Percentiles rank a stretch among this genome's conserved stretches.
phyloP scores from a whole-genome alignment of 2,329 filamentous ascomycete species.

The Pezicula carpinea region DNA sequence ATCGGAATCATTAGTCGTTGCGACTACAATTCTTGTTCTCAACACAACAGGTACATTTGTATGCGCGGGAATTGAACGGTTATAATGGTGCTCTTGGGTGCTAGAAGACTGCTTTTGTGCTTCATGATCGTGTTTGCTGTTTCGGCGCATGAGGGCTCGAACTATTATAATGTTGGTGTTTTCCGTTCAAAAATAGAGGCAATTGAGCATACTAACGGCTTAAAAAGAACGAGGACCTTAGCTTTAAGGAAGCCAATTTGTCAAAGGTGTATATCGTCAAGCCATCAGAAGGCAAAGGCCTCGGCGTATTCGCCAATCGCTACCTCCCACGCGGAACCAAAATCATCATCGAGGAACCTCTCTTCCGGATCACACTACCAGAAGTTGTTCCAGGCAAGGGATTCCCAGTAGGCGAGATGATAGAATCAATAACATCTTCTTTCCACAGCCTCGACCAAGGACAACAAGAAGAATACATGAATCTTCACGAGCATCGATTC shows the following conservation, averaged over 20 bases:
- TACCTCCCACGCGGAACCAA: constrained; percentile 32
- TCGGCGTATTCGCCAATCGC: constrained; percentile 34
- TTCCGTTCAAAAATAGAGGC: too few species aligned
- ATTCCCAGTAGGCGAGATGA: constrained; percentile 31
- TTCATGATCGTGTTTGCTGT: constrained; percentile 24
- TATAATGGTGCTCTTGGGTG: too few species aligned
- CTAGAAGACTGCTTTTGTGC: constrained; percentile 68
- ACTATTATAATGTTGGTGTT: too few species aligned
- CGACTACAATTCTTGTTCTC: too few species aligned
- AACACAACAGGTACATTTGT: too few species aligned
- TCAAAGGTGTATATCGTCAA: constrained; percentile 12
- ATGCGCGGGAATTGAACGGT: too few species aligned
- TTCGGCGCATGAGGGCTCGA: too few species aligned
- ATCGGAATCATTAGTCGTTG: too few species aligned
- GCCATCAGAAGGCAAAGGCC: constrained; percentile 32
- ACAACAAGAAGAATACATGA: constrained; percentile 18
- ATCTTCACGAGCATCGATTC: constrained; percentile 25
- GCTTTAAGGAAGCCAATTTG: too few species aligned
- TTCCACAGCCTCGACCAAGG: constrained; percentile 22
- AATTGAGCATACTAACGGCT: too few species aligned
- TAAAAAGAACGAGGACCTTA: too few species aligned
- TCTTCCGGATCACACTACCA: constrained; percentile 28
- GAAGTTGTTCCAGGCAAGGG: constrained; percentile 23
- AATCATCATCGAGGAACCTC: constrained; percentile 34
- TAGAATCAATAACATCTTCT: constrained; percentile 23